Evolutionary conservation across 2,329 filamentous ascomycete genomes (phyloP).

Genomic region (Sporothrix mexicana): DNA sequence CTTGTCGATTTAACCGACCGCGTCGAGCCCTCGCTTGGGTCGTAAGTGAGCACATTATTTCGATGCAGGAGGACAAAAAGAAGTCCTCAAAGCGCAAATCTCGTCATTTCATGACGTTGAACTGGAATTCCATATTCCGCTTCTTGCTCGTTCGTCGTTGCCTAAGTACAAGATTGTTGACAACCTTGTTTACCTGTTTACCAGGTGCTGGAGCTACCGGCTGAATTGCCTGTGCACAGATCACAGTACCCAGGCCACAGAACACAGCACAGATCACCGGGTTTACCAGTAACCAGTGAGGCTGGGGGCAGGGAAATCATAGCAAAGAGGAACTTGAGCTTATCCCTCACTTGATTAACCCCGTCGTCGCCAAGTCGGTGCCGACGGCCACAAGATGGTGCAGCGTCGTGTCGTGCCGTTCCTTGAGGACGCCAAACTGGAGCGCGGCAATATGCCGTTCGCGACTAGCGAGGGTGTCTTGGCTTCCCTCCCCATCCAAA

Average conservation of each 20-base stretch:
- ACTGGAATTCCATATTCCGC: background rate
- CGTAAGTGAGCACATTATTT: too few relatives aligned
- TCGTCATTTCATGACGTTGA: background rate
- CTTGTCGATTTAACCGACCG: background rate
- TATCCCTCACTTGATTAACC: conserved; percentile 20
- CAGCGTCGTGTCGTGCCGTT: conserved; percentile 19
- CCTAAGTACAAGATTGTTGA: too few relatives aligned
- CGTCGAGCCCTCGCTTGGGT: background rate
- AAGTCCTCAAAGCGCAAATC: too few relatives aligned
- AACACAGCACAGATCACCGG: background rate
- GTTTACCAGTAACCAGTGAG: background rate
- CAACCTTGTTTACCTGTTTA: background rate
- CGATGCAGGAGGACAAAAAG: too few relatives aligned
- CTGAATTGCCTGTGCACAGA: background rate
- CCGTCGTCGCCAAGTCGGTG: conserved; percentile 11
- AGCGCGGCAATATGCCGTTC: background rate
- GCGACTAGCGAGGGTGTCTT: background rate
- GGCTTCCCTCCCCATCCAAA: background rate
- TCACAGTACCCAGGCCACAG: background rate
- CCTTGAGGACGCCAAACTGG: conserved; percentile 14
- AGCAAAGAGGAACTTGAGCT: background rate
- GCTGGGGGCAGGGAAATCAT: too few relatives aligned
- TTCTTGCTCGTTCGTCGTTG: background rate
- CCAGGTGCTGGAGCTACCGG: background rate
- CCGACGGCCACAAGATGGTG: conserved; percentile 20